Base-by-base conservation (phyloP, 2,329 filamentous ascomycete genomes). In the Malbranchea cinnamomea region DNA sequence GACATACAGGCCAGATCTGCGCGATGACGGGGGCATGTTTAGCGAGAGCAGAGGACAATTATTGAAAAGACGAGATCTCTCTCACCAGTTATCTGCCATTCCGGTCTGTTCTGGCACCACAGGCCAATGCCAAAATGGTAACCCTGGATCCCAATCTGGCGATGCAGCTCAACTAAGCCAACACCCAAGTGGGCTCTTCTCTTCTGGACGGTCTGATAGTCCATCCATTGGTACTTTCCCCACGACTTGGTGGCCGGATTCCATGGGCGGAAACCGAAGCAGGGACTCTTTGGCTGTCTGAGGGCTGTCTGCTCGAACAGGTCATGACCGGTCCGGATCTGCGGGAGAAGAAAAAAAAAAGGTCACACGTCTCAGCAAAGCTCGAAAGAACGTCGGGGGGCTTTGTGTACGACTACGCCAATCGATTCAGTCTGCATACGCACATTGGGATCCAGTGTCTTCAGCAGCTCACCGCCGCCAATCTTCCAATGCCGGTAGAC, bases 401-500 rank as follows among this genome's bases (percentile, higher is more conserved):
- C n/a, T n/a, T n/a, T n/a, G n/a, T n/a, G n/a, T n/a, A n/a, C n/a
- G n/a, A n/a, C n/a, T n/a, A n/a, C 13, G 8, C 17, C 5, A 23
- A n/a, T 23, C 22, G 6, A 16, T 6, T 9, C 16, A 41, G 34
- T 42, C 40, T 39, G 28, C 20, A 6, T 9, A 44, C 49, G 33
- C 48, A 77, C 58, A 29, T 71, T 56, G 11, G 83, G 78, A 48
- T 89, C 78, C 40, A 80, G 61, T 4, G 78, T 77, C 46, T 70
- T 65, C 23, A 92, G 57, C 33, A 91, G 63, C 35, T 70, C 71
- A 11, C 36, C 33, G 56, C 92, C 75, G 34, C 67, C 66, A 48
- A 77, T 76, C 40, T 71, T 71, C 72, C 77, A 91, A 56, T 93
- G 78, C 37, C 89, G 73, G 58, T 95, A 95, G 39, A 91, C 59